These are phyloP conservation scores for Paraphysoderma sedebokerense DNA, from an alignment of 371 early-diverging fungal species.

Conservation along the genomic window DNA sequence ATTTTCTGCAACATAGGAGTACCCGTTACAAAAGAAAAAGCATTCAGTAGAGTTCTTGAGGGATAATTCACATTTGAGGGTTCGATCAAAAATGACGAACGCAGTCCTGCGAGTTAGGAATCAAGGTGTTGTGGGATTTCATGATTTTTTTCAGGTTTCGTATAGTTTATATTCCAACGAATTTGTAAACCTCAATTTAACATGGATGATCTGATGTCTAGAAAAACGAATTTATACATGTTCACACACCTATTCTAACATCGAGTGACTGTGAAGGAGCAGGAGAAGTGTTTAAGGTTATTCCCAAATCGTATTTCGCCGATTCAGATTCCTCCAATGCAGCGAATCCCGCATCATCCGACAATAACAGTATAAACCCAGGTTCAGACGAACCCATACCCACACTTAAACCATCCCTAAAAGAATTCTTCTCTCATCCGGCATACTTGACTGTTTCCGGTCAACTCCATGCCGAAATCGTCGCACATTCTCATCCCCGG, in stretches of 20 bases:
- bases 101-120: slow-evolving; percentile 52
- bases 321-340: slow-evolving; percentile 3
- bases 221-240: slow-evolving; percentile 50
- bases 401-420: slow-evolving; percentile 22
- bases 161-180: no score
- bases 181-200: neutral
- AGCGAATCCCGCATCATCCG: neutral
- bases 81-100: slow-evolving; percentile 54
- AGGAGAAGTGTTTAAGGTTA: slow-evolving; percentile 65
- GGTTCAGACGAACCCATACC: slow-evolving; percentile 10
- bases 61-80: slow-evolving; percentile 56
- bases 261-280: slow-evolving; percentile 85
- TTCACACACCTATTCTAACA: slow-evolving; percentile 74
- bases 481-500: slow-evolving; percentile 50
- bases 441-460: slow-evolving; percentile 74
- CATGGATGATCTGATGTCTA: slow-evolving; percentile 4
- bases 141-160: slow-evolving; percentile 55
- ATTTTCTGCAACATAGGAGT: slow-evolving; percentile 24
- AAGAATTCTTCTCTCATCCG: slow-evolving; percentile 49
- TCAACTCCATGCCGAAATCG: slow-evolving; percentile 73
- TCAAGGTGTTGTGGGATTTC: slow-evolving; percentile 42
- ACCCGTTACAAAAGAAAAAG: slow-evolving; percentile 77
- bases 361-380: neutral
- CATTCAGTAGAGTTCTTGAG: slow-evolving; percentile 64
- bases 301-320: slow-evolving; percentile 7